phyloP scores from a whole-genome alignment of 257 asterid species.

The Jacaranda mimosifolia region DNA sequence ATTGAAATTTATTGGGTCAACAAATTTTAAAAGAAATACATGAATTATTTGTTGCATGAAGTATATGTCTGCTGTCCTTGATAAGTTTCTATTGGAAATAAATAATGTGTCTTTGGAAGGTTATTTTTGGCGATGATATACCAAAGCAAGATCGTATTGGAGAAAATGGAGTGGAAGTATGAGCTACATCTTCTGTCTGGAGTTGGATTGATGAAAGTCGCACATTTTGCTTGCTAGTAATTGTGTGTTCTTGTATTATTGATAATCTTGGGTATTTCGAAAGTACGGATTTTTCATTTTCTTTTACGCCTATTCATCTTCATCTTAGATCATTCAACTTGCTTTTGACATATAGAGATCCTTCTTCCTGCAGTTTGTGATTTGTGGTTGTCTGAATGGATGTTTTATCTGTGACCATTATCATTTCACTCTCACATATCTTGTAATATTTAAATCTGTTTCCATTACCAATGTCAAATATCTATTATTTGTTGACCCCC shows the following conservation, averaged over 20 bases:
- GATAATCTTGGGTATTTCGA: not conserved
- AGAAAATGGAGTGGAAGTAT: constrained; percentile 94
- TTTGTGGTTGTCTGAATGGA: not conserved
- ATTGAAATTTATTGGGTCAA: constrained; percentile 4
- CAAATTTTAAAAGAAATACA: not conserved
- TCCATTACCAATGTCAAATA: not conserved
- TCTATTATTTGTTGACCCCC: constrained; percentile 17
- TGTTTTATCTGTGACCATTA: not conserved
- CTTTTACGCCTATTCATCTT: not conserved
- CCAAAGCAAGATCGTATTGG: no score
- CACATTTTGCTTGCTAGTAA: no score
- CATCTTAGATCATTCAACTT: no score
- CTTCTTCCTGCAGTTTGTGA: not conserved
- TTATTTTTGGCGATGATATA: no score
- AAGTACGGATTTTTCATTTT: not conserved
- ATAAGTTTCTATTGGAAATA: constrained; percentile 20
- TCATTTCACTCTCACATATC: not conserved
- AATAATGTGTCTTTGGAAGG: constrained; percentile 52
- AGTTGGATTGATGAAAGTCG: constrained; percentile 63
- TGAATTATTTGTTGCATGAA: no score
- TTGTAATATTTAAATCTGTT: no score
- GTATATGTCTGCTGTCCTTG: constrained; percentile 8
- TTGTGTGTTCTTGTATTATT: not conserved
- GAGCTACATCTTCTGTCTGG: constrained; percentile 86
- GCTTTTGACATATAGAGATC: not conserved